Conservation (phyloP, 2,329 filamentous ascomycete species). For the Amesomyces nigricolor region DNA sequence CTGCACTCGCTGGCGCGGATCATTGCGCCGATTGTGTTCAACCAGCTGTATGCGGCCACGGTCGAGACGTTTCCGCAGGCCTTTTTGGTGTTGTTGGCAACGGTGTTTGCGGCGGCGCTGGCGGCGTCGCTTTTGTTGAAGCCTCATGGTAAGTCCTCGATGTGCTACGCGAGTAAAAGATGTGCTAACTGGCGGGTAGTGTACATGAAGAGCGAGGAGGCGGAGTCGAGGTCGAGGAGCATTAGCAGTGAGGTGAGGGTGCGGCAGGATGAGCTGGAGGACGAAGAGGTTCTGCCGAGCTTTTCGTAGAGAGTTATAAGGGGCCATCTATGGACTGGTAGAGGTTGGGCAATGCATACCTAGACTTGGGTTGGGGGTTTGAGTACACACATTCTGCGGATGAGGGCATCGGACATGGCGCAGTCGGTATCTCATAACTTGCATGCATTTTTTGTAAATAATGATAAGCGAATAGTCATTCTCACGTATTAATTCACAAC, state of each 20-base stretch:
- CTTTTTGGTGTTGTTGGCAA: constrained; percentile 70
- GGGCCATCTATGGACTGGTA: not conserved
- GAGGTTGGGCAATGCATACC: not conserved
- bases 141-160: constrained; percentile 60
- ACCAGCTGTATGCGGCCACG: constrained; percentile 77
- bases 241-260: not conserved
- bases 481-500: too few species aligned
- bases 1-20: constrained; percentile 78
- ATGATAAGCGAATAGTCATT: too few species aligned
- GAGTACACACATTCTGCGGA: too few species aligned
- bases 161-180: not conserved
- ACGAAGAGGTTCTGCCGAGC: constrained; percentile 24
- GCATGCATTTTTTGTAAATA: too few species aligned
- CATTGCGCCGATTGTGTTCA: constrained; percentile 75
- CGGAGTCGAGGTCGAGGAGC: not conserved
- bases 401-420: too few species aligned
- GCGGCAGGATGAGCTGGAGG: constrained; percentile 18
- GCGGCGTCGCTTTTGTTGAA: constrained; percentile 63
- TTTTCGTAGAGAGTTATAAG: not conserved
- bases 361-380: too few species aligned
- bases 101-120: constrained; percentile 61
- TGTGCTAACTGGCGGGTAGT: constrained; percentile 19
- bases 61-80: constrained; percentile 73
- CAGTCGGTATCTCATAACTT: too few species aligned
- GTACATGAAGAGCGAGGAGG: constrained; percentile 21